A percentile compares a stretch with the other conserved stretches of the same genome.
phyloP scores from a whole-genome alignment of 169 alveolate genomes.

The Plasmodium malariae region DNA sequence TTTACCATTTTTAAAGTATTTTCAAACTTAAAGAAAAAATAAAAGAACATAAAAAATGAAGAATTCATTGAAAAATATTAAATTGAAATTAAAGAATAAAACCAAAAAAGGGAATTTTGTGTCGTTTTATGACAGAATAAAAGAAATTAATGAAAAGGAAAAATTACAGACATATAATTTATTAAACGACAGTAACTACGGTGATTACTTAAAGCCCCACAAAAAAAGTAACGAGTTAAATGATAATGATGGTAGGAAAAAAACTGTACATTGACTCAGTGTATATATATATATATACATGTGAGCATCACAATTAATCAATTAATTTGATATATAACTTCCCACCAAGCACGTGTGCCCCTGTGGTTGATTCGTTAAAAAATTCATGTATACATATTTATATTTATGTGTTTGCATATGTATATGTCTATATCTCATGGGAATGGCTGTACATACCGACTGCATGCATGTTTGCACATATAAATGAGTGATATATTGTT shows the following conservation, averaged over 20 bases:
- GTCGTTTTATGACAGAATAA: constrained; percentile 70
- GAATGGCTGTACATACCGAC: too few species aligned
- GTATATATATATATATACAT: background rate
- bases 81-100: constrained; percentile 50
- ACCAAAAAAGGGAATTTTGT: constrained; percentile 49
- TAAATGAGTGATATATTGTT: too few species aligned
- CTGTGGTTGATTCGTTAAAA: background rate
- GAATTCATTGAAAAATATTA: constrained; percentile 27
- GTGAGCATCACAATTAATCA: too few species aligned
- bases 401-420: background rate
- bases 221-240: constrained; percentile 12
- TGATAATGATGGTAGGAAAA: constrained; percentile 29
- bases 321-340: background rate
- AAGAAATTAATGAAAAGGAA: constrained; percentile 73
- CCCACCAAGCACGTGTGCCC: background rate
- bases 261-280: background rate
- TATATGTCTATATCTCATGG: too few species aligned
- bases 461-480: background rate
- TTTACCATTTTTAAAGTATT: background rate
- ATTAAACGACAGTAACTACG: constrained; percentile 32
- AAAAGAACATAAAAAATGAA: constrained; percentile 18
- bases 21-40: background rate
- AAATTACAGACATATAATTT: constrained; percentile 31
- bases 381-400: background rate
- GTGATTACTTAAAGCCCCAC: background rate